Evolutionary conservation across 148 eudicot genomes (phyloP).

Genomic region (Dysphania ambrosioides): DNA sequence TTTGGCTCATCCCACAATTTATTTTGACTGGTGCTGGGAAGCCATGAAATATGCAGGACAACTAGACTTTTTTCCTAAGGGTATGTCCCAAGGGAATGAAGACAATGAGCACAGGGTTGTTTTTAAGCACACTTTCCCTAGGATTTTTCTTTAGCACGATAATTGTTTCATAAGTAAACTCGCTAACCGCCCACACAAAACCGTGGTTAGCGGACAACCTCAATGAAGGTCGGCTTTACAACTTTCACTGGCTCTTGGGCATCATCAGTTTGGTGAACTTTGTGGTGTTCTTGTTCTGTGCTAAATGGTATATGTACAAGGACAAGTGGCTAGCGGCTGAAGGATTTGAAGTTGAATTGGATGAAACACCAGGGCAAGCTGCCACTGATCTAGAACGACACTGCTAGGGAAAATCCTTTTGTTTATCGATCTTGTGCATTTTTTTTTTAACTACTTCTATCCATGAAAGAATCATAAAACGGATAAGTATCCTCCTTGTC

Average conservation of each 20-base stretch:
- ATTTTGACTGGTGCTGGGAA: slow-evolving; percentile 56
- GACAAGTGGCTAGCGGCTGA: slow-evolving; percentile 34
- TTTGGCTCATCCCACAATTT: slow-evolving; percentile 55
- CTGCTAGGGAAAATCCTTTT: background rate
- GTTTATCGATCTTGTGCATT: slow-evolving; percentile 9
- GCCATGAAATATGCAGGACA: slow-evolving; percentile 69
- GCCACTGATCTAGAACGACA: slow-evolving; percentile 14
- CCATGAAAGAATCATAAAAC: slow-evolving; percentile 3
- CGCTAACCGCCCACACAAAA: slow-evolving; percentile 29
- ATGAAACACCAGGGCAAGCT: slow-evolving; percentile 17
- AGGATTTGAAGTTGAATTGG: slow-evolving; percentile 35
- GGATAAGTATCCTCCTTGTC: slow-evolving; percentile 1
- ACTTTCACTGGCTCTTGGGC: slow-evolving; percentile 46
- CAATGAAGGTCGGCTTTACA: slow-evolving; percentile 45
- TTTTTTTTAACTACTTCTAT: background rate
- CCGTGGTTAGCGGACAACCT: slow-evolving; percentile 62
- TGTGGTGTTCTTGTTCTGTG: slow-evolving; percentile 35
- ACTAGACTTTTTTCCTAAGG: slow-evolving; percentile 57
- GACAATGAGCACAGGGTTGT: slow-evolving; percentile 66
- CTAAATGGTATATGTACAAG: slow-evolving; percentile 46
- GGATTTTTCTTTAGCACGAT: slow-evolving; percentile 59
- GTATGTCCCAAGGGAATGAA: slow-evolving; percentile 67
- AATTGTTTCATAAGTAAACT: slow-evolving; percentile 43
- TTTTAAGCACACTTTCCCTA: slow-evolving; percentile 52
- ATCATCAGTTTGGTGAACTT: slow-evolving; percentile 38